Conservation (phyloP, 257 asterid genomes). For the Solanum pimpinellifolium region DNA sequence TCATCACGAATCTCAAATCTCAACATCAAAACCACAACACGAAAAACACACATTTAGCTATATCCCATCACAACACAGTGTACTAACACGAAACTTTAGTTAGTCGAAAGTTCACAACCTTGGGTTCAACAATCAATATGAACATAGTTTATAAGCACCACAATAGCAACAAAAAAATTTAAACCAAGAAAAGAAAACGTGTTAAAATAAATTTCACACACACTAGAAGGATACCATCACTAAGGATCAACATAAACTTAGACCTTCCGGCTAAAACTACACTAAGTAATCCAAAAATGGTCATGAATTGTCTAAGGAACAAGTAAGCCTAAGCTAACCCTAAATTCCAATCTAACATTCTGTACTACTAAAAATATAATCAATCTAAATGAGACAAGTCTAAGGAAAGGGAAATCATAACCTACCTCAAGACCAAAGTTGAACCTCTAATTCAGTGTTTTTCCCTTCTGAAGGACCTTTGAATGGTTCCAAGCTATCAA, state of each 20-base stretch:
- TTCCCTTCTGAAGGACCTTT: not conserved
- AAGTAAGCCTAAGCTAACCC: too few species aligned
- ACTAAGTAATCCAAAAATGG: too few species aligned
- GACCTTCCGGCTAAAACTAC: not conserved
- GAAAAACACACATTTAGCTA: too few species aligned
- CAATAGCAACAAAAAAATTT: not conserved
- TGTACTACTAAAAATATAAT: too few species aligned
- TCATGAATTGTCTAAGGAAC: not conserved
- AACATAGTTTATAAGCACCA: not conserved
- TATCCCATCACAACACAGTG: fast-evolving
- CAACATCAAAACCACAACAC: not conserved
- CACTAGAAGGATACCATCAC: not conserved
- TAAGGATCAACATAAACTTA: not conserved
- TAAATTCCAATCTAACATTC: not conserved
- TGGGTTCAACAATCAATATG: not conserved
- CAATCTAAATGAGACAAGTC: not conserved
- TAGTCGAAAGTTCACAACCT: not conserved
- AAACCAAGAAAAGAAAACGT: not conserved
- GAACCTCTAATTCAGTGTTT: not conserved
- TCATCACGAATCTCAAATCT: not conserved
- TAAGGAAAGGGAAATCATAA: not conserved
- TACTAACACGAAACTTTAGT: fast-evolving
- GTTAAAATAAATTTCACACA: not conserved
- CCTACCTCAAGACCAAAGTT: not conserved
- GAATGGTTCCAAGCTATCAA: not conserved